phyloP scores from a whole-genome alignment of 257 asterid genomes.

The Solanum commersonii region DNA sequence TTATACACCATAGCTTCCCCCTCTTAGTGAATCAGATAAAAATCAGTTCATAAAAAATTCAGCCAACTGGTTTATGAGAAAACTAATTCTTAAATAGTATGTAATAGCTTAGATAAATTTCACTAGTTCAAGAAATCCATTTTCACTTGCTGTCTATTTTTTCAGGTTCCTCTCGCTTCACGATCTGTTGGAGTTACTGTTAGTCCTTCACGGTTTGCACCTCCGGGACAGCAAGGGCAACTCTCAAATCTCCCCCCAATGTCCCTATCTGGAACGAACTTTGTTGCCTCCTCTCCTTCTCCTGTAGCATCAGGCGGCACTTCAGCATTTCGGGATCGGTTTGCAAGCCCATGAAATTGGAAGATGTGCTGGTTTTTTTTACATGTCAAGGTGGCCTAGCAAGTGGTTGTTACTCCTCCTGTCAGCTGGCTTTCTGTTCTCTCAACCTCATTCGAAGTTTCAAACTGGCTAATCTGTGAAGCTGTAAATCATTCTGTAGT shows the following conservation, averaged over 20 bases:
- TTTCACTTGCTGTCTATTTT: neutral
- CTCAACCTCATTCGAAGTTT: neutral
- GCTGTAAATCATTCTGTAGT: neutral
- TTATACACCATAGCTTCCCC: neutral
- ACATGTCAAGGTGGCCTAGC: neutral
- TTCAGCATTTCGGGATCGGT: conserved; percentile 61
- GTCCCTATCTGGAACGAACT: conserved; percentile 64
- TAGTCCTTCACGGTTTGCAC: conserved; percentile 77
- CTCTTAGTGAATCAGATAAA: neutral
- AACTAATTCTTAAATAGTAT: neutral
- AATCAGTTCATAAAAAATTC: neutral
- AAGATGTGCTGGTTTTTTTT: neutral
- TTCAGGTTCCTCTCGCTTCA: conserved; percentile 58
- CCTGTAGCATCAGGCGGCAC: conserved; percentile 95
- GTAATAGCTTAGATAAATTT: neutral
- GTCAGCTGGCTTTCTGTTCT: neutral
- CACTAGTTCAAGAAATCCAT: neutral
- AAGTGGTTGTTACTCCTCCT: neutral
- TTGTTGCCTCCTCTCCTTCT: conserved; percentile 73
- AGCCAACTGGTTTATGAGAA: neutral
- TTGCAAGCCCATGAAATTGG: conserved; percentile 72
- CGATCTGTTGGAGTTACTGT: conserved; percentile 51
- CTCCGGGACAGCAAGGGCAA: conserved; percentile 46
- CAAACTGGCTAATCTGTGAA: neutral
- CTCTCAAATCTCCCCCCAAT: conserved; percentile 33